phyloP scores from a whole-genome alignment of 495 filamentous ascomycete species.

The Immersiella caudata region DNA sequence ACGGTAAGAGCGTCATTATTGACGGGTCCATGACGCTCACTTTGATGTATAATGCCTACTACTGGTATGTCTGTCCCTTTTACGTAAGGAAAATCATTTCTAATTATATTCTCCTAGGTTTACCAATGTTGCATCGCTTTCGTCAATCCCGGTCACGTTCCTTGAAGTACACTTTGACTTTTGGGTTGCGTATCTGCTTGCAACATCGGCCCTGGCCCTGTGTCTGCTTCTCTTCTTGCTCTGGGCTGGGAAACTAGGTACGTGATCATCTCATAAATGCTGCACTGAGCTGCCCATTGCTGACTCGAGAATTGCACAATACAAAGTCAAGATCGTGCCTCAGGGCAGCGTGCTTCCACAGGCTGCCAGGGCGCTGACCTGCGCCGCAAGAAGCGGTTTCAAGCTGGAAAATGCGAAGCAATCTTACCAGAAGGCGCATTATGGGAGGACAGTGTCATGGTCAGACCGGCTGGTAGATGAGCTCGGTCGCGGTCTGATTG shows the following conservation, averaged over 20 bases:
- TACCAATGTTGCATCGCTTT: conserved; percentile 54
- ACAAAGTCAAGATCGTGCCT: conserved; percentile 44
- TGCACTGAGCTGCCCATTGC: conserved; percentile 16
- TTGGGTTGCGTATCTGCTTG: conserved; percentile 51
- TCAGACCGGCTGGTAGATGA: conserved; percentile 49
- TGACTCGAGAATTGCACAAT: conserved; percentile 28
- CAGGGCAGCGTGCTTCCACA: conserved; percentile 48
- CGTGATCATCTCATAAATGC: background rate
- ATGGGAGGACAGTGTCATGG: conserved; percentile 36
- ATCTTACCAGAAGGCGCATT: conserved; percentile 41
- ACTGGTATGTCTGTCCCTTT: conserved; percentile 46
- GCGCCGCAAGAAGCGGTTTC: conserved; percentile 50
- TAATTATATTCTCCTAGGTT: conserved; percentile 30
- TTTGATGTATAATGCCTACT: conserved; percentile 55
- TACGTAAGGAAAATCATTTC: background rate
- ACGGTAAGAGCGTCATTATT: conserved; percentile 46
- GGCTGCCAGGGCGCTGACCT: conserved; percentile 43
- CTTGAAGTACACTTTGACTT: conserved; percentile 52
- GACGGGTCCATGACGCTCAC: conserved; percentile 50
- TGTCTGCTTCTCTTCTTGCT: conserved; percentile 39
- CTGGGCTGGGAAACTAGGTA: conserved; percentile 31
- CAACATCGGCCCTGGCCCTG: conserved; percentile 47
- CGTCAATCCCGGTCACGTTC: conserved; percentile 48
- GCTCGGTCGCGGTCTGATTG: conserved; percentile 43
- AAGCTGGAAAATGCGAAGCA: conserved; percentile 58